Evolutionary conservation across 495 filamentous ascomycete species (phyloP).

Genomic region (Xylaria flabelliformis): DNA sequence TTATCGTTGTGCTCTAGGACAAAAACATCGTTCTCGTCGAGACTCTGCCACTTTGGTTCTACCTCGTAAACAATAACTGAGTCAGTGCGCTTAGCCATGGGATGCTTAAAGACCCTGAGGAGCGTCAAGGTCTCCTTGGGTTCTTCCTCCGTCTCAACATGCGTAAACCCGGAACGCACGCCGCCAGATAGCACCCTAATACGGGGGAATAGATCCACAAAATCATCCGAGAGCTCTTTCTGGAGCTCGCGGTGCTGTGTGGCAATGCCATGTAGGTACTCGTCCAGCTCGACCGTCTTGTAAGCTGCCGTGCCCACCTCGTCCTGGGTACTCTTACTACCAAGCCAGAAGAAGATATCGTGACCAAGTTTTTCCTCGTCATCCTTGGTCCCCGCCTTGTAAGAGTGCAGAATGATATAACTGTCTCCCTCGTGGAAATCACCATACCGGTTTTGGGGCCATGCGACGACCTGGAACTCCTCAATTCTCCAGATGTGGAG

Average conservation of each 20-base stretch:
- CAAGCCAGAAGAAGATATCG: constrained; percentile 68
- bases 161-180: constrained; percentile 63
- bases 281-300: constrained; percentile 70
- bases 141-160: constrained; percentile 56
- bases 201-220: constrained; percentile 62
- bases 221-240: constrained; percentile 60
- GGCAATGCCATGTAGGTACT: constrained; percentile 64
- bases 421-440: constrained; percentile 69
- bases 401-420: constrained; percentile 65
- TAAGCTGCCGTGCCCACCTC: constrained; percentile 70
- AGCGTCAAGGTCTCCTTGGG: constrained; percentile 53
- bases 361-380: constrained; percentile 56
- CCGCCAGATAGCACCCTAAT: constrained; percentile 62
- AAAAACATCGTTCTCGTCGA: constrained; percentile 68
- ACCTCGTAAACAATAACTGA: constrained; percentile 66
- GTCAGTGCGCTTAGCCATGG: constrained; percentile 48
- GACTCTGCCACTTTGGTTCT: constrained; percentile 63
- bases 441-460: constrained; percentile 59
- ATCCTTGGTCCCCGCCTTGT: constrained; percentile 53
- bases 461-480: constrained; percentile 64
- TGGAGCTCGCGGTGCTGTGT: constrained; percentile 67
- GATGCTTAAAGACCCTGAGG: constrained; percentile 64
- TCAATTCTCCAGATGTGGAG: constrained; percentile 68
- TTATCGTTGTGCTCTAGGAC: constrained; percentile 64
- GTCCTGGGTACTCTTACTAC: constrained; percentile 64